Conservation (phyloP, 2,329 filamentous ascomycete species). For the Penicillium sp. region DNA sequence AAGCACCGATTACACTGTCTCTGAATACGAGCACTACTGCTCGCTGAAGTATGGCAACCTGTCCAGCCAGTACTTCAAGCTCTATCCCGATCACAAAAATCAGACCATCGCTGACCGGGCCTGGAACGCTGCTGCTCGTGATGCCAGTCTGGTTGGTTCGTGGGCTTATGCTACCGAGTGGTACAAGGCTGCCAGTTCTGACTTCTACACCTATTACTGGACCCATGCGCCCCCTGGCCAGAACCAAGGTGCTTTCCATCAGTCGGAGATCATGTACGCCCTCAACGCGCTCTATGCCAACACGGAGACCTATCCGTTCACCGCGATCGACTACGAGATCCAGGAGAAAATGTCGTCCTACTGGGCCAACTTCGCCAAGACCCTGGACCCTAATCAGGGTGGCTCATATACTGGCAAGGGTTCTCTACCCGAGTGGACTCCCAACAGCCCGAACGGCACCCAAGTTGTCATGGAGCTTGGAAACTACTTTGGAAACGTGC, state of each 20-base stretch:
- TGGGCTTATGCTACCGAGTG: conserved; percentile 32
- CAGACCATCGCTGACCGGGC: conserved; percentile 19
- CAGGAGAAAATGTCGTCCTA: conserved; percentile 32
- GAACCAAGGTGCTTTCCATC: conserved; percentile 36
- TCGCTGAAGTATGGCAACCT: conserved; percentile 34
- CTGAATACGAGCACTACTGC: conserved; percentile 26
- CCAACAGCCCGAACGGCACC: conserved; percentile 20
- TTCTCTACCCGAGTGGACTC: conserved; percentile 17
- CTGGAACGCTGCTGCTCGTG: conserved; percentile 28
- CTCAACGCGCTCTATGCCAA: conserved; percentile 39
- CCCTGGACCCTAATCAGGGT: conserved; percentile 26
- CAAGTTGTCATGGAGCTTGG: conserved; percentile 24
- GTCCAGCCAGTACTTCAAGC: conserved; percentile 25
- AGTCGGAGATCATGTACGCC: conserved; percentile 41
- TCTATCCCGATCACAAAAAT: conserved; percentile 28
- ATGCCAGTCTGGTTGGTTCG: conserved; percentile 24
- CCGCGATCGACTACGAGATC: conserved; percentile 28
- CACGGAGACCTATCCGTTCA: conserved; percentile 24
- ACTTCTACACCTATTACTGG: conserved; percentile 40
- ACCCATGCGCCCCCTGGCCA: conserved; percentile 39
- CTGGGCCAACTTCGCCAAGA: conserved; percentile 38
- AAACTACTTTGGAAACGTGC: conserved; percentile 18
- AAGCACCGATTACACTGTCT: conserved; percentile 23
- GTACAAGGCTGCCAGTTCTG: conserved; percentile 22
- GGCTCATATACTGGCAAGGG: conserved; percentile 20